Evolutionary conservation across 2,329 filamentous ascomycete species (phyloP).

Genomic region (Trichoderma arundinaceum): DNA sequence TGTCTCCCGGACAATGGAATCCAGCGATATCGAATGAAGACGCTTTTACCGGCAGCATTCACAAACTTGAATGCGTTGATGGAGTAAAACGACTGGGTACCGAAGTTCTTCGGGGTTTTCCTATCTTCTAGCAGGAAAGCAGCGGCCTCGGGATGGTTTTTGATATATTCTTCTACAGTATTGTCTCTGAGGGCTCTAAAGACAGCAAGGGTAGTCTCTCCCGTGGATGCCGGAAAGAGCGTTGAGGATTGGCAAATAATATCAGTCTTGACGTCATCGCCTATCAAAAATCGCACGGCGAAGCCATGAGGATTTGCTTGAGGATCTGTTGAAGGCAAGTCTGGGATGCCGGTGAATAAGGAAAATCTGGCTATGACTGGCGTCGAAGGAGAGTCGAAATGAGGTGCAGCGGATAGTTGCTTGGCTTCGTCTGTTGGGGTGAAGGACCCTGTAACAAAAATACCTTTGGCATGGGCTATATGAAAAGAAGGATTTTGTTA

Average conservation of each 20-base stretch:
- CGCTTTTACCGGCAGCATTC: neutral
- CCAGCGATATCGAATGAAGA: slow-evolving; percentile 26
- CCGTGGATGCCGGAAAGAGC: slow-evolving; percentile 1
- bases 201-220: slow-evolving; percentile 9
- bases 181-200: slow-evolving; percentile 5
- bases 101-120: slow-evolving; percentile 8
- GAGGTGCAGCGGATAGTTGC: slow-evolving; percentile 20
- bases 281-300: slow-evolving; percentile 22
- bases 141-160: slow-evolving; percentile 6
- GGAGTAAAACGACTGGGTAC: slow-evolving; percentile 23
- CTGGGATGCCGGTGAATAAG: slow-evolving; percentile 15
- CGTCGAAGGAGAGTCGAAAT: slow-evolving; percentile 25
- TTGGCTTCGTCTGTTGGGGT: slow-evolving; percentile 26
- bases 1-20: slow-evolving; percentile 16
- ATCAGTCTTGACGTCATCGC: slow-evolving; percentile 14
- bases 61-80: slow-evolving; percentile 28
- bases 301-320: slow-evolving; percentile 19
- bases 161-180: slow-evolving; percentile 11
- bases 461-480: slow-evolving; percentile 26
- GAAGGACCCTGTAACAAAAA: slow-evolving; percentile 34
- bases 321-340: slow-evolving; percentile 10
- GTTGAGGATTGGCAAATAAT: slow-evolving; percentile 21
- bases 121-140: slow-evolving; percentile 12
- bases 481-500: neutral
- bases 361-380: slow-evolving; percentile 29